Base-by-base conservation (phyloP, 2,329 filamentous ascomycete species). In the Aspergillus clavatus region DNA sequence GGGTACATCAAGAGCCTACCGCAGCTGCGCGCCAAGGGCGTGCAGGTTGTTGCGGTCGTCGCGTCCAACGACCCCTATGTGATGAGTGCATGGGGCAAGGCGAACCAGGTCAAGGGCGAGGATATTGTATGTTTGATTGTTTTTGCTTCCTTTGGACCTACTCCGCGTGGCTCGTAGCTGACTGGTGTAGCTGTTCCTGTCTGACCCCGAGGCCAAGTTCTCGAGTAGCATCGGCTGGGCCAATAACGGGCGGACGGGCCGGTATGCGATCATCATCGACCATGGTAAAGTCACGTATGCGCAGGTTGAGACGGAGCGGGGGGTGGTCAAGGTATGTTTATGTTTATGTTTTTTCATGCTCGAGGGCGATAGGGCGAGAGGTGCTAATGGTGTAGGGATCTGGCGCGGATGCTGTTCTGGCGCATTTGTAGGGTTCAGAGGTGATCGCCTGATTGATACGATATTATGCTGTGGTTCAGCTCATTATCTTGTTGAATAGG, bases 1-100 rank as follows among this genome's bases (percentile, higher is more conserved):
- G 84, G 84, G 51, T 95, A 89, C 78, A 80, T 91, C 59, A 71
- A 80, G 68, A 84, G 87, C 67, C 72, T 84, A 56, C 74, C 80
- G 42, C 75, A 84, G 63, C 76, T 94, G 69, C 83, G 83, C 73
- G 73, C 74, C 64, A 91, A 91, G 78, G 88, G 87, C 59, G 86
- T 94, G 55, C 88, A 95, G 69, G 70, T 85, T 52, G 81, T 95
- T 60, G 80, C 88, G 56, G 81, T 93, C 63, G 84, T 94, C 62
- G 86, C 88, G 48, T 84, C 75, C 75, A 95, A 95, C 72, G 89
- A 95, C 71, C 75, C 83, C 53, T 94, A 78, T 66, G 89, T 95
- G 68, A 91, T 91, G 87, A 84, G 82, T 59, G 88, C 86, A 43
- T 93, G 87, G 87, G 85, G 82, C 72, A 95, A 95, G 80, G 88